Percentiles rank a stretch among this genome's conserved stretches.
phyloP scores from a whole-genome alignment of 2,329 filamentous ascomycete species.

The Aspergillus pseudoviridinutans region DNA sequence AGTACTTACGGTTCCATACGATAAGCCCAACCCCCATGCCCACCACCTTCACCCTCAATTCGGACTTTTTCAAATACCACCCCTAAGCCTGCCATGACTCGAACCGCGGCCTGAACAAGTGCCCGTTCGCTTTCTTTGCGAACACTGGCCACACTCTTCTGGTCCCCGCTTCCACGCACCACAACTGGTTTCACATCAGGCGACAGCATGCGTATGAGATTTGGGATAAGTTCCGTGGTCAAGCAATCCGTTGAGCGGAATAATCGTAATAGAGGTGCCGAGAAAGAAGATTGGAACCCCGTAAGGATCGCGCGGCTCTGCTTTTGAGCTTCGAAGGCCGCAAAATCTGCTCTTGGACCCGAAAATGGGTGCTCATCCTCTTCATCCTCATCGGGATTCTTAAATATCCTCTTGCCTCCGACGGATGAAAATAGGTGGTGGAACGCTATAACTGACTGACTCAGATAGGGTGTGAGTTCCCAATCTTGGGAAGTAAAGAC shows the following conservation, averaged over 20 bases:
- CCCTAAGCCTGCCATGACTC: constrained; percentile 77
- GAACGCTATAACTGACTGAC: constrained; percentile 81
- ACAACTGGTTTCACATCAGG: constrained; percentile 90
- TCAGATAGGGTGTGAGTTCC: constrained; percentile 85
- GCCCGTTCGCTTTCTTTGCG: constrained; percentile 78
- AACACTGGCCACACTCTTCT: constrained; percentile 72
- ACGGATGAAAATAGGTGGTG: constrained; percentile 85
- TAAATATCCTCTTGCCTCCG: constrained; percentile 44
- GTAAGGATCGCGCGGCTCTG: constrained; percentile 71
- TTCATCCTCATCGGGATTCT: constrained; percentile 42
- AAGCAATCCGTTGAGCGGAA: constrained; percentile 78
- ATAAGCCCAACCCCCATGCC: constrained; percentile 71
- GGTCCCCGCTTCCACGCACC: constrained; percentile 64
- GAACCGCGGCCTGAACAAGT: constrained; percentile 75
- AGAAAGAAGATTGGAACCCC: constrained; percentile 67
- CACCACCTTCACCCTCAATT: constrained; percentile 65
- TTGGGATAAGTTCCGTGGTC: constrained; percentile 78
- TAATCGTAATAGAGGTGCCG: constrained; percentile 66
- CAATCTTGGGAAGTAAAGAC: constrained; percentile 85
- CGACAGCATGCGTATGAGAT: constrained; percentile 75
- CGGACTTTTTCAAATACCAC: constrained; percentile 76
- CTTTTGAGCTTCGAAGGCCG: constrained; percentile 75
- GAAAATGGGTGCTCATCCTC: constrained; percentile 67
- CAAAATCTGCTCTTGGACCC: constrained; percentile 75
- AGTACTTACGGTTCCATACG: constrained; percentile 84